Evolutionary conservation across 768 basidiomycete genomes (phyloP).

Genomic region (Mycena floridula): DNA sequence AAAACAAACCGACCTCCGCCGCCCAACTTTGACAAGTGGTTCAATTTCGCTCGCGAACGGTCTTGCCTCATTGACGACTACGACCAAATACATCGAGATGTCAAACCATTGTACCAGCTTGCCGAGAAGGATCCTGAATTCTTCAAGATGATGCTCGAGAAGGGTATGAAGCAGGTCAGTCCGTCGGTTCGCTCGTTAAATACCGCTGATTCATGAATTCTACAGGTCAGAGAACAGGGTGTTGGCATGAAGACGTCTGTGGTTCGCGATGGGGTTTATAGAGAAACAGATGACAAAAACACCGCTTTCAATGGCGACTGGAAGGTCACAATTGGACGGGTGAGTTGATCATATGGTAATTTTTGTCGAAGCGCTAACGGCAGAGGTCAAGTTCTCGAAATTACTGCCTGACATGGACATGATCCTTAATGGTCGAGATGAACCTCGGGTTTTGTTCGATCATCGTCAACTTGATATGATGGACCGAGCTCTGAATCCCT

Average conservation of each 20-base stretch:
- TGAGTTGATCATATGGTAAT: neutral
- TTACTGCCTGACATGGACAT: constrained; percentile 11
- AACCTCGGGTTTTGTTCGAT: constrained; percentile 13
- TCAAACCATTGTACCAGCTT: constrained; percentile 10
- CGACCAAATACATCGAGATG: constrained; percentile 10
- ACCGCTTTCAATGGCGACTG: constrained; percentile 12
- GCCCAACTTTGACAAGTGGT: constrained; percentile 11
- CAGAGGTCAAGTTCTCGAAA: constrained; percentile 3
- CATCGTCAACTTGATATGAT: neutral
- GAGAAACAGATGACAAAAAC: constrained; percentile 8
- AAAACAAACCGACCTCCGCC: constrained; percentile 11
- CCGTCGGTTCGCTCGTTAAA: neutral
- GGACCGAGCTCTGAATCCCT: constrained; percentile 9
- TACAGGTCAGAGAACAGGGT: constrained; percentile 7
- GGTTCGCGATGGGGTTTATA: constrained; percentile 4
- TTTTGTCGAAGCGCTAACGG: neutral
- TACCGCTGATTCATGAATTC: neutral
- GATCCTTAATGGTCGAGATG: constrained; percentile 13
- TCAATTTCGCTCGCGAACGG: constrained; percentile 5
- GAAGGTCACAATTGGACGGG: constrained; percentile 8
- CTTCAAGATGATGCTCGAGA: neutral
- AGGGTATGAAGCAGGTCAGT: neutral
- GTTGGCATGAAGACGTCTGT: constrained; percentile 7
- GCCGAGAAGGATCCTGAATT: neutral
- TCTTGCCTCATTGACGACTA: constrained; percentile 15